phyloP scores from a whole-genome alignment of 2,329 filamentous ascomycete species.

The Colletotrichum liriopes region DNA sequence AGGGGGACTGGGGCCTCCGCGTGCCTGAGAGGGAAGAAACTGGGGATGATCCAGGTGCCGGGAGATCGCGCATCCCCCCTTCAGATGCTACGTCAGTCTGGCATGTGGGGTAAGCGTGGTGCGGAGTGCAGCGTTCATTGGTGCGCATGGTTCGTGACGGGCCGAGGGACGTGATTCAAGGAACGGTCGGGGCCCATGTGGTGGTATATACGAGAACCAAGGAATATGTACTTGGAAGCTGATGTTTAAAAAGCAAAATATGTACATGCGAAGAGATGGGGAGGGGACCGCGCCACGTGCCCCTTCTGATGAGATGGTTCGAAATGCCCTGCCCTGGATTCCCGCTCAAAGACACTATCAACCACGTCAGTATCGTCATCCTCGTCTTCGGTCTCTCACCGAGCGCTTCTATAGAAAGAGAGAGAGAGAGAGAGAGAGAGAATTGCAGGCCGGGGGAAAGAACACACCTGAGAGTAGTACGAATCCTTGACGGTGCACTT shows the following conservation, averaged over 20 bases:
- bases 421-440: no score
- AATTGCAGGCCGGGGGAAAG: background rate
- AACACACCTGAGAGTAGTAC: slow-evolving; percentile 43
- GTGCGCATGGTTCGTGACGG: slow-evolving; percentile 30
- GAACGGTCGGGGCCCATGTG: background rate
- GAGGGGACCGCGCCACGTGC: background rate
- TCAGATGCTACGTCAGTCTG: slow-evolving; percentile 29
- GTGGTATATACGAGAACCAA: background rate
- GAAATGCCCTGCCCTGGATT: background rate
- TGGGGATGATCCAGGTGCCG: slow-evolving; percentile 22
- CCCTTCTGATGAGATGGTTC: background rate
- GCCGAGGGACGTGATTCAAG: slow-evolving; percentile 1
- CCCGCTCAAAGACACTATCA: slow-evolving; percentile 26
- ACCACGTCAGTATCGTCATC: slow-evolving; percentile 12
- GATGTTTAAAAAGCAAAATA: background rate
- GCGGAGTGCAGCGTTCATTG: slow-evolving; percentile 15
- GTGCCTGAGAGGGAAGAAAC: no score
- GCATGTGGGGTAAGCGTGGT: slow-evolving; percentile 6
- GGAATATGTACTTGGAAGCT: slow-evolving; percentile 19
- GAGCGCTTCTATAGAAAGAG: background rate
- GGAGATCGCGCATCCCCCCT: slow-evolving; percentile 6
- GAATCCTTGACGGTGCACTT: slow-evolving; percentile 43
- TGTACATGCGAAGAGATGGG: slow-evolving; percentile 6
- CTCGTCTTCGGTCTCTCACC: background rate
- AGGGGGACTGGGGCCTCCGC: no score